Conservation (phyloP, 2,329 filamentous ascomycete species). For the Onygenales sp. region DNA sequence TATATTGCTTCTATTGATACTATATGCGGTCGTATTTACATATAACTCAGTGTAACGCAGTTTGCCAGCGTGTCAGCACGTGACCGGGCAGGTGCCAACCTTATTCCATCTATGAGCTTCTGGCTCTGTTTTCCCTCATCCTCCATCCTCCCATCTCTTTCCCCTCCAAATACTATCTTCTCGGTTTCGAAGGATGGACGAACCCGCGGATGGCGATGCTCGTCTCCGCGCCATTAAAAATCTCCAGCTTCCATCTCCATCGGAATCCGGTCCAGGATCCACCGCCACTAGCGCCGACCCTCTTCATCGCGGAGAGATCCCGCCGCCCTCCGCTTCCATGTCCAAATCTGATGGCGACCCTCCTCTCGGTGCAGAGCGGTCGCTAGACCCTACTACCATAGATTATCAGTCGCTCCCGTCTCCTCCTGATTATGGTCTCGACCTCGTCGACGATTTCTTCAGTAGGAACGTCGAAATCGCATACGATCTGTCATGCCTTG, state of each 20-base stretch:
- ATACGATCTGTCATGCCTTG: not conserved
- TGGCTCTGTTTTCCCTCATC: too few relatives aligned
- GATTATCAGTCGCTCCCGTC: not conserved
- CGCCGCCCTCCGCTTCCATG: not conserved
- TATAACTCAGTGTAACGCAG: too few relatives aligned
- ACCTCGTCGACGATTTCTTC: not conserved
- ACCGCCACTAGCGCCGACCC: not conserved
- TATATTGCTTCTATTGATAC: too few relatives aligned
- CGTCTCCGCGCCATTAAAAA: too few relatives aligned
- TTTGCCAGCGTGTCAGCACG: too few relatives aligned
- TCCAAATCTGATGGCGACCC: not conserved
- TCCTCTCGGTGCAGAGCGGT: not conserved
- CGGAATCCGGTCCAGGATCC: not conserved
- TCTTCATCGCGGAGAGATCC: not conserved
- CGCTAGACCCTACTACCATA: not conserved
- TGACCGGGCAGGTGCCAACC: too few relatives aligned
- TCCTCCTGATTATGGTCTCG: not conserved
- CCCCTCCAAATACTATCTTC: too few relatives aligned
- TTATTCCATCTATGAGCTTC: too few relatives aligned
- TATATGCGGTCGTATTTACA: too few relatives aligned
- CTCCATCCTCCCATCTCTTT: too few relatives aligned
- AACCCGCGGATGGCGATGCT: not conserved
- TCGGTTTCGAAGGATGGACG: not conserved
- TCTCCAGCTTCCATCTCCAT: not conserved
- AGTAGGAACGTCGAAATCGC: not conserved